Base-by-base conservation (phyloP, 1,139 yeast genomes). In the Casaregolazyma lundiana region DNA sequence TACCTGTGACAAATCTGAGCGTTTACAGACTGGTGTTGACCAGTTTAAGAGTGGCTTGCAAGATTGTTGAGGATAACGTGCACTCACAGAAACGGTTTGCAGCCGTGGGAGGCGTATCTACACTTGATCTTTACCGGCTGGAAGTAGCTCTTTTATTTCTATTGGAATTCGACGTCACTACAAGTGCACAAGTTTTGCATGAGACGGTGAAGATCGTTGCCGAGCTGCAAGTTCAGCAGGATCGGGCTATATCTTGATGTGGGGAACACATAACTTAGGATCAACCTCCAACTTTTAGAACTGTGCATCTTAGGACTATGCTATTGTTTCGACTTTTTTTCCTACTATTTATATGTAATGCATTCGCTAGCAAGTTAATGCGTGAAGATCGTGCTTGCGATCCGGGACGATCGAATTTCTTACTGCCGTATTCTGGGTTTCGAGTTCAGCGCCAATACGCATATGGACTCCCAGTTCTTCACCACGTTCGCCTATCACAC, bases 341-440 rank as follows among this genome's bases (percentile, higher is more conserved):
- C 32, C 41, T 26, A 17, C 32, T 21, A 20, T 42, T 22, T 16
- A 17, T 39, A 26, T 4, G 26, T 13, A 30, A 24, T 18, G 44
- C 38, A 6, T 24, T 21, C 9, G 49, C 52, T 11, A 51, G 55
- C 11, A 53, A 56, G 55, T 45, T 53, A 13, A 19, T 54, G 11
- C 43, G 47, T 20, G 67, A 64, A 44, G 71, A 69, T 46, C 62
- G 62, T 41, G 58, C 61, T 3, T 73, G 77, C 53, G 69, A 71
- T 53, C 73, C 76, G 1, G 45, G 50, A 11, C 56, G 58, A 20
- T 49, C 50, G 13, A 53, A 55, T 29, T 53, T 61, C n/a, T 13
- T 61, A n/a, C 21, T 68, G 5, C 73, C 77, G 0, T 82, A 76
- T 53, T 72, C 83, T 0, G 90, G 90, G 1, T 78, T 80, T 59